These are phyloP conservation scores for Eustoma russellianum DNA, from an alignment of 257 asterid species.

Conservation along the genomic window DNA sequence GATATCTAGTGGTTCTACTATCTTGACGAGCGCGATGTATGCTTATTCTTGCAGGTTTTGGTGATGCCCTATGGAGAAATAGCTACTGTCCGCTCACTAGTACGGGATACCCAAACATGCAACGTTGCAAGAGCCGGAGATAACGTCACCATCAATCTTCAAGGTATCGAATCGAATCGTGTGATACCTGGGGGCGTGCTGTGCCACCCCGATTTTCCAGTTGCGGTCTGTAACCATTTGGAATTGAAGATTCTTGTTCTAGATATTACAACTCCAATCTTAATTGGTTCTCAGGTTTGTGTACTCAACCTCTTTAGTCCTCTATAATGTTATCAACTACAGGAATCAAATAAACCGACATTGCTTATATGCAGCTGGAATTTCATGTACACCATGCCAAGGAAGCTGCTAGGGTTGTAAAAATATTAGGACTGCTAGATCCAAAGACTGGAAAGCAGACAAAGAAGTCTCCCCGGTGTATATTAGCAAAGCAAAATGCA, in stretches of 20 bases:
- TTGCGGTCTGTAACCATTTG: constrained; percentile 59
- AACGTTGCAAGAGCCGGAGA: constrained; percentile 88
- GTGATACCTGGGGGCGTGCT: constrained; percentile 75
- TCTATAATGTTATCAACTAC: neutral
- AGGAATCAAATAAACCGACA: neutral
- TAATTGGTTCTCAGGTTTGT: constrained; percentile 84
- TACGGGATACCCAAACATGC: constrained; percentile 52
- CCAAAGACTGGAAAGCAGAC: constrained; percentile 71
- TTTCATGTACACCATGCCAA: constrained; percentile 81
- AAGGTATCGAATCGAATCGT: constrained; percentile 57
- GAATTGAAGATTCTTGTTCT: constrained; percentile 75
- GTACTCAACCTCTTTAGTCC: neutral
- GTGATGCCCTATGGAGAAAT: constrained; percentile 71
- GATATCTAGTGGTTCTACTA: no score
- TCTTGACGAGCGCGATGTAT: neutral
- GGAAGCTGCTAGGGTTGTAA: constrained; percentile 68
- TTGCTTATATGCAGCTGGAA: constrained; percentile 48
- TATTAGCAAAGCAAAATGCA: constrained; percentile 82
- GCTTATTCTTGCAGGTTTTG: constrained; percentile 39
- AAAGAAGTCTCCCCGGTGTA: constrained; percentile 79
- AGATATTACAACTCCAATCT: constrained; percentile 53
- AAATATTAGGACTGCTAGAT: constrained; percentile 63
- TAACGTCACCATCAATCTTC: constrained; percentile 64
- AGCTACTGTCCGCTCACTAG: constrained; percentile 63
- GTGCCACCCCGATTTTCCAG: constrained; percentile 90